These are phyloP conservation scores for Phytopythium litorale DNA, from an alignment of 352 stramenopile genomes.

Conservation along the genomic window DNA sequence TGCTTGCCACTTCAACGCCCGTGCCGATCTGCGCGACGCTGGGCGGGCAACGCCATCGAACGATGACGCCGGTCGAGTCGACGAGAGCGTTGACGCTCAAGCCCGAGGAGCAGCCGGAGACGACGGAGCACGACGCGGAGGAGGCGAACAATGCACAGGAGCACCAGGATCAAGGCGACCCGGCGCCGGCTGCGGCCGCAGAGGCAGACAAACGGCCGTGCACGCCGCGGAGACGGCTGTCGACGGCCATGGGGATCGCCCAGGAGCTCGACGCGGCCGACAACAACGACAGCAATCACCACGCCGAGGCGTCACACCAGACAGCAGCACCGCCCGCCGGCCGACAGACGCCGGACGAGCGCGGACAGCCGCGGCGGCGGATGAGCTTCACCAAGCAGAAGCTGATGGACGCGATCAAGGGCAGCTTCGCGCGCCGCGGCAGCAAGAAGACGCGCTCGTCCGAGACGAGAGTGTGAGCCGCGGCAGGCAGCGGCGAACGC, in stretches of 20 bases:
- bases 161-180: constrained; percentile 5
- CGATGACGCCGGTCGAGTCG: neutral
- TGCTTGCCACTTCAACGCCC: constrained; percentile 35
- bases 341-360: neutral
- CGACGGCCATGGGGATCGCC: constrained; percentile 47
- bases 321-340: neutral
- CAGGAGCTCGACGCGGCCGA: constrained; percentile 28
- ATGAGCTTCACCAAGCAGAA: constrained; percentile 67
- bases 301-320: neutral
- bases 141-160: constrained; percentile 4
- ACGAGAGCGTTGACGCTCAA: neutral
- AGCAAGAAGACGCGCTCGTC: constrained; percentile 13
- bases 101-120: constrained; percentile 8
- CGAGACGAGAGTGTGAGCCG: constrained; percentile 1
- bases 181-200: neutral
- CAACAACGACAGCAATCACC: constrained; percentile 11
- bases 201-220: constrained; percentile 11
- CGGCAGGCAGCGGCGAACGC: no score
- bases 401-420: constrained; percentile 53
- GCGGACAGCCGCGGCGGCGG: constrained; percentile 11
- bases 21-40: constrained; percentile 37
- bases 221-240: constrained; percentile 49
- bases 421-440: constrained; percentile 29
- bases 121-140: constrained; percentile 20
- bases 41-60: neutral